Conservation (phyloP, 371 early-diverging fungal genomes). For the Mortierella sp. region DNA sequence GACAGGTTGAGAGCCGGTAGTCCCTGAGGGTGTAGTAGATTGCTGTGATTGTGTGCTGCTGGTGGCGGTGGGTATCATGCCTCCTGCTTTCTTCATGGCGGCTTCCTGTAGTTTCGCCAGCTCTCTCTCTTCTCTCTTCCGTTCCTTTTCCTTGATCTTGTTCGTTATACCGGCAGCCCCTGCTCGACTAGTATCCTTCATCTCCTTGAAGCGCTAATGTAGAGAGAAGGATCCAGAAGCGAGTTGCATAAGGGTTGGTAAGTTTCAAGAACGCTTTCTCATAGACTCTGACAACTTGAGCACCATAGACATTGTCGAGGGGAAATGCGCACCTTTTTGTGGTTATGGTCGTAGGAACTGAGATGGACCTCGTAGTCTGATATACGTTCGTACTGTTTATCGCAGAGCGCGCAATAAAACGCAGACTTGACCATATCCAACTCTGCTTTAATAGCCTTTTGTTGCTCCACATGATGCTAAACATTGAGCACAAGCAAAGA, state of each 20-base stretch:
- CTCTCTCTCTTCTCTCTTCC: constrained; percentile 75
- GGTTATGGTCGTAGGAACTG: constrained; percentile 83
- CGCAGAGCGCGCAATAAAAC: constrained; percentile 82
- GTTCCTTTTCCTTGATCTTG: constrained; percentile 72
- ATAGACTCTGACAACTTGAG: no score
- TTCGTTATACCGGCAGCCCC: constrained; percentile 51
- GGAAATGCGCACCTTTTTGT: constrained; percentile 63
- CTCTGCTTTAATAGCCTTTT: constrained; percentile 65
- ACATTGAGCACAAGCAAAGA: neutral
- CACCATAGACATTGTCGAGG: neutral
- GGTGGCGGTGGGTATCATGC: neutral
- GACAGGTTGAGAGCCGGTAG: constrained; percentile 23
- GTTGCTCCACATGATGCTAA: constrained; percentile 60
- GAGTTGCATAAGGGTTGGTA: no score
- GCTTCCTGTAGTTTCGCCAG: constrained; percentile 74
- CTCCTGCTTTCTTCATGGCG: constrained; percentile 60
- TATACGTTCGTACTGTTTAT: constrained; percentile 81
- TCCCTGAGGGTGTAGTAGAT: neutral
- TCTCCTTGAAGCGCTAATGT: constrained; percentile 79
- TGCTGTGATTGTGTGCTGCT: neutral
- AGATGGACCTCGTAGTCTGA: constrained; percentile 82
- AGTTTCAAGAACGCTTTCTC: no score
- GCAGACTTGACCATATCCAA: constrained; percentile 71
- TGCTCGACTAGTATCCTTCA: constrained; percentile 70
- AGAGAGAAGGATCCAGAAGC: no score